Evolutionary conservation across 2,329 filamentous ascomycete species (phyloP).

Genomic region (Huntiella omanensis): DNA sequence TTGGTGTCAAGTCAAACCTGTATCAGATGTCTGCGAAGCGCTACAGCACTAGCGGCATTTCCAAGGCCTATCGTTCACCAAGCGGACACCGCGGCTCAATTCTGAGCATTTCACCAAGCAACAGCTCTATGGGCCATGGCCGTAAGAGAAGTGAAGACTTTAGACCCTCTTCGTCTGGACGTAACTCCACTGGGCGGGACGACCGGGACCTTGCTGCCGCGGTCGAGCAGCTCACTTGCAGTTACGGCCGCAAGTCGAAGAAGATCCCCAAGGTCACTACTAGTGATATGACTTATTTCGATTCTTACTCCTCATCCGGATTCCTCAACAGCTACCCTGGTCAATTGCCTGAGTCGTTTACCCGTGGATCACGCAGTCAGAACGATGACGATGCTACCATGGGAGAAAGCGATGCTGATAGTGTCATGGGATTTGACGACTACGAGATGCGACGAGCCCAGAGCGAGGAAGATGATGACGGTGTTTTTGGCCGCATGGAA

Average conservation of each 20-base stretch:
- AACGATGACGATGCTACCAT: slow-evolving; percentile 43
- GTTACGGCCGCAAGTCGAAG: slow-evolving; percentile 52
- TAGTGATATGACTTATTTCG: slow-evolving; percentile 58
- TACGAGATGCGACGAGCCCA: slow-evolving; percentile 41
- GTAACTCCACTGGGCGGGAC: slow-evolving; percentile 56
- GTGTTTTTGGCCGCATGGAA: slow-evolving; percentile 93
- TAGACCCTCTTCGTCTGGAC: slow-evolving; percentile 63
- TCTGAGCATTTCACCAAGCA: slow-evolving; percentile 20
- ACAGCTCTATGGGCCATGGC: slow-evolving; percentile 28
- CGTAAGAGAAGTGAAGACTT: slow-evolving; percentile 59
- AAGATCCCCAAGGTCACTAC: slow-evolving; percentile 27
- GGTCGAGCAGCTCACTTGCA: slow-evolving; percentile 77
- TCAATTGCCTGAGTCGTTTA: slow-evolving; percentile 45
- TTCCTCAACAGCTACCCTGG: slow-evolving; percentile 45
- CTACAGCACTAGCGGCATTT: slow-evolving; percentile 40
- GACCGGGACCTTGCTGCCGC: slow-evolving; percentile 79
- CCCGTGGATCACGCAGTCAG: slow-evolving; percentile 19
- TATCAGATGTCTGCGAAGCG: slow-evolving; percentile 35
- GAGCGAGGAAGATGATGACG: slow-evolving; percentile 81
- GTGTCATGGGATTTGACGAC: slow-evolving; percentile 42
- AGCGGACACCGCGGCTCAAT: slow-evolving; percentile 27
- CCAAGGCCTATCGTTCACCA: slow-evolving; percentile 62
- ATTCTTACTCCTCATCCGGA: slow-evolving; percentile 41
- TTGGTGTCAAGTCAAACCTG: slow-evolving; percentile 31
- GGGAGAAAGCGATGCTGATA: slow-evolving; percentile 45